Base-by-base conservation (phyloP, 495 filamentous ascomycete species). In the Astrothelium subdiscretum region DNA sequence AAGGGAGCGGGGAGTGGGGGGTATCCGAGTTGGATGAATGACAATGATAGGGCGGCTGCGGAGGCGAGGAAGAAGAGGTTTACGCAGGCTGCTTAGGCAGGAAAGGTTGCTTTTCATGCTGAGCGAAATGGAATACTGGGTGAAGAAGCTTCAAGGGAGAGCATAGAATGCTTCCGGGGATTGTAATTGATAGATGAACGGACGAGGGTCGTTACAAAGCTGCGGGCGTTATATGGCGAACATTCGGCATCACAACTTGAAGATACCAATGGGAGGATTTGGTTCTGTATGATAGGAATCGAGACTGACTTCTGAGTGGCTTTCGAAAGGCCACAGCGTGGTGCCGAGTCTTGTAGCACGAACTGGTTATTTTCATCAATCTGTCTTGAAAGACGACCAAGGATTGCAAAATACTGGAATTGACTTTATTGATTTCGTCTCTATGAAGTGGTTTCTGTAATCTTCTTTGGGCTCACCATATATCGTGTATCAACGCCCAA, bases 1-100 rank as follows among this genome's bases (percentile, higher is more conserved):
- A 31, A 24, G 42, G 31, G 3, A 57, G 59, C 24, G 31, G 64
- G 65, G 32, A 61, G 57, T 58, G 61, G 66, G 40, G 65, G 62
- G 12, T 40, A 35, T 27, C 32, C 66, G 12, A 44, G 32, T 12
- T 70, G 67, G 70, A 73, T 74, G 72, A 69, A 22, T 40, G 69
- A 68, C 12, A 63, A 54, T 11, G 73, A 76, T 40, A 59, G 60
- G 42, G 63, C 57, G 26, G 72, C 70, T 62, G 68, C 68, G 20
- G 73, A 75, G 35, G 67, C 67, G 42, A 51, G 74, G 48, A 75
- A 74, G 65, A 63, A 64, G 35, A 67, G 62, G 51, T 76, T 70
- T 59, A 69, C 64, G 3, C 57, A 65, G 10, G 26, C 22, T 20
- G 48, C 24, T 38, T 26, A 15, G 29, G n/a, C 8, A 29, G 48